These are phyloP conservation scores for Gyrodon lividus DNA, from an alignment of 768 basidiomycete species.

Conservation along the genomic window DNA sequence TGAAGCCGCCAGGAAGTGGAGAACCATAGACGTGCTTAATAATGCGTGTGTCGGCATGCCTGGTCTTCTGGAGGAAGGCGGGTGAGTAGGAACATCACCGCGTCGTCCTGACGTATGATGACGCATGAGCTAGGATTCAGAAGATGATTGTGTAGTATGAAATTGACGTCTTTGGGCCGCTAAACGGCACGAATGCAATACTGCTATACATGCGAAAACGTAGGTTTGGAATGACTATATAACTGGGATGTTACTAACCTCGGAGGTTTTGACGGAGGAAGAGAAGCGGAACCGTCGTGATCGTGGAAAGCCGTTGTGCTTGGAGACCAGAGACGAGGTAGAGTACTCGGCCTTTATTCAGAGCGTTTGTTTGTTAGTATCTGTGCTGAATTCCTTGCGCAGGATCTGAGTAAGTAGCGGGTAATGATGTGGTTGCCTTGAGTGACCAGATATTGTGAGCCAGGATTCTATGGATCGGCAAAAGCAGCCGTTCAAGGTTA, in stretches of 20 bases:
- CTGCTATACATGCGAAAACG: constrained; percentile 46
- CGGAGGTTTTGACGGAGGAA: constrained; percentile 4
- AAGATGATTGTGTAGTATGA: constrained; percentile 44
- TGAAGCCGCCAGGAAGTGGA: constrained; percentile 47
- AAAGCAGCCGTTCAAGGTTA: constrained; percentile 59
- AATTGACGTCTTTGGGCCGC: constrained; percentile 22
- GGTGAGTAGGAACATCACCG: constrained; percentile 35
- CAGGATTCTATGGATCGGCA: constrained; percentile 50
- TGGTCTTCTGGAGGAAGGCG: constrained; percentile 53
- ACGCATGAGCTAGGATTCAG: constrained; percentile 18
- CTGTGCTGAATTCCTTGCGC: neutral
- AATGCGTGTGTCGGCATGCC: constrained; percentile 54
- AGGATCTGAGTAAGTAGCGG: constrained; percentile 23
- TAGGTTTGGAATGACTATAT: neutral
- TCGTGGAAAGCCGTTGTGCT: constrained; percentile 50
- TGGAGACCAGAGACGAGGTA: constrained; percentile 46
- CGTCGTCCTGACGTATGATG: neutral
- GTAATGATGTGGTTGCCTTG: neutral
- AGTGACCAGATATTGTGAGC: neutral
- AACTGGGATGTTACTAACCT: neutral
- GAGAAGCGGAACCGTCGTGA: constrained; percentile 44
- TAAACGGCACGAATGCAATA: constrained; percentile 52
- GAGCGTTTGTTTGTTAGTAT: neutral
- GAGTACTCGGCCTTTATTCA: neutral
- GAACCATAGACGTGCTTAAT: constrained; percentile 57